Percentiles rank a stretch among this genome's conserved stretches.
Conservation (phyloP, 2,329 filamentous ascomycete genomes). For the Ophioceras dolichostomum region DNA sequence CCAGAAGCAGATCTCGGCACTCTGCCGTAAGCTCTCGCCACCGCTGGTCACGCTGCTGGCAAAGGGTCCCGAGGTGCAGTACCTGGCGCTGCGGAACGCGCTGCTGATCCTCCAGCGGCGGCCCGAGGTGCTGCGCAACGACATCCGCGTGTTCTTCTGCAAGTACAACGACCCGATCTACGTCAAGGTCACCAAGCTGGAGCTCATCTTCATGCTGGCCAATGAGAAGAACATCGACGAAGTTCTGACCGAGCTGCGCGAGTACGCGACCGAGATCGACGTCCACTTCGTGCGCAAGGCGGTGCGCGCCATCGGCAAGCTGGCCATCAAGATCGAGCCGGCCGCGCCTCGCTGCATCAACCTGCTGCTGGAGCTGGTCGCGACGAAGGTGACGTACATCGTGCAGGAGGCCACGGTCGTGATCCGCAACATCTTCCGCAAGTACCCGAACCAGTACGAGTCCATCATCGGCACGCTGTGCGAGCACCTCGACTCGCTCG, state of each 20-base stretch:
- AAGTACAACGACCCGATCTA: conserved; percentile 99
- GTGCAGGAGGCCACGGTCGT: conserved; percentile 98
- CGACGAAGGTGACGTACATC: conserved; percentile 97
- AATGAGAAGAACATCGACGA: conserved; percentile 92
- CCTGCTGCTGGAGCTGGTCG: conserved; percentile 80
- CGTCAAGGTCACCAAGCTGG: conserved; percentile 97
- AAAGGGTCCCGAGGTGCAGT: conserved; percentile 97
- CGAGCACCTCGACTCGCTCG: conserved; percentile 89
- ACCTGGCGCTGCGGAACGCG: conserved; percentile 85
- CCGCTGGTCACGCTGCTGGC: conserved; percentile 89
- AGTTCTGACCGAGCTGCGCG: conserved; percentile 83
- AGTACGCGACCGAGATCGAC: conserved; percentile 97
- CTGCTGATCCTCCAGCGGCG: conserved; percentile 85
- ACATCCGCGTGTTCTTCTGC: conserved; percentile 98
- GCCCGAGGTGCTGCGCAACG: conserved; percentile 87
- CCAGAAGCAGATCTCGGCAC: conserved; percentile 70
- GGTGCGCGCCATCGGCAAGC: conserved; percentile 90
- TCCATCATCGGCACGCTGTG: conserved; percentile 93
- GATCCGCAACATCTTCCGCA: conserved; percentile 97
- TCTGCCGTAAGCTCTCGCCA: conserved; percentile 89
- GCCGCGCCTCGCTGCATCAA: conserved; percentile 87
- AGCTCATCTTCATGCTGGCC: conserved; percentile 97
- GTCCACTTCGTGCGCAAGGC: conserved; percentile 98
- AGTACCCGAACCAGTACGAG: conserved; percentile 98
- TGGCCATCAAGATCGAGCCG: conserved; percentile 97